Conservation (phyloP, 495 filamentous ascomycete genomes). For the Podospora fimiseda region DNA sequence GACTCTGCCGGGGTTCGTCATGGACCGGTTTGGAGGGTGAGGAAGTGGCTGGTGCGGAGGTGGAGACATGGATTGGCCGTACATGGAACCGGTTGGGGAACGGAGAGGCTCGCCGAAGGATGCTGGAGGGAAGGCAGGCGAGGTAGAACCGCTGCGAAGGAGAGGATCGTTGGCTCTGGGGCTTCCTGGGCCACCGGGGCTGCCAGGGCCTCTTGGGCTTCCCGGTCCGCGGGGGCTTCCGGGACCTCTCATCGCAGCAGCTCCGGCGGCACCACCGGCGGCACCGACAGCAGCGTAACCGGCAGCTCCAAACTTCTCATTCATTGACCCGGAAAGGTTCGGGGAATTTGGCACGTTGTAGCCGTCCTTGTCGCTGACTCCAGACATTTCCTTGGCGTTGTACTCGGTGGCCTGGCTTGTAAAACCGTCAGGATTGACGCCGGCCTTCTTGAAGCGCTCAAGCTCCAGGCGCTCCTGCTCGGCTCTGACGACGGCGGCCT, state of each 20-base stretch:
- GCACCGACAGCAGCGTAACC: conserved; percentile 4
- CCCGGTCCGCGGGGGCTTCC: conserved; percentile 22
- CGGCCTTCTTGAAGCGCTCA: conserved; percentile 45
- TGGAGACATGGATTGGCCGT: conserved; percentile 13
- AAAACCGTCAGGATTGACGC: conserved; percentile 41
- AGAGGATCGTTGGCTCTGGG: conserved; percentile 15
- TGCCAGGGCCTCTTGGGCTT: conserved; percentile 17
- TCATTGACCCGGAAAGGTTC: not conserved
- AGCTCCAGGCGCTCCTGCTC: conserved; percentile 59
- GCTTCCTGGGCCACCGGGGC: conserved; percentile 22
- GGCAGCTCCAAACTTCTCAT: conserved; percentile 11
- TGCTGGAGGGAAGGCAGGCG: not conserved
- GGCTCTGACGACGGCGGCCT: conserved; percentile 47
- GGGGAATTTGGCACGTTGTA: conserved; percentile 33
- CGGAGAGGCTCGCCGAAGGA: not conserved
- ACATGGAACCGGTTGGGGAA: conserved; percentile 1
- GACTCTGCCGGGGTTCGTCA: conserved; percentile 25
- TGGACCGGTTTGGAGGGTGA: conserved; percentile 25
- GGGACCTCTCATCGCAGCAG: conserved; percentile 15
- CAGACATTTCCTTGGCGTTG: conserved; percentile 30
- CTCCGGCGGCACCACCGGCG: conserved; percentile 19
- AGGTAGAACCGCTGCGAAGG: conserved; percentile 3
- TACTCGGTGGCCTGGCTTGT: conserved; percentile 36
- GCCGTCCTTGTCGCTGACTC: conserved; percentile 26
- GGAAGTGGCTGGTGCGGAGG: conserved; percentile 15